A percentile compares a stretch with the other conserved stretches of the same genome.
phyloP scores from a whole-genome alignment of 2,329 filamentous ascomycete species.

The Microdochium nivale region DNA sequence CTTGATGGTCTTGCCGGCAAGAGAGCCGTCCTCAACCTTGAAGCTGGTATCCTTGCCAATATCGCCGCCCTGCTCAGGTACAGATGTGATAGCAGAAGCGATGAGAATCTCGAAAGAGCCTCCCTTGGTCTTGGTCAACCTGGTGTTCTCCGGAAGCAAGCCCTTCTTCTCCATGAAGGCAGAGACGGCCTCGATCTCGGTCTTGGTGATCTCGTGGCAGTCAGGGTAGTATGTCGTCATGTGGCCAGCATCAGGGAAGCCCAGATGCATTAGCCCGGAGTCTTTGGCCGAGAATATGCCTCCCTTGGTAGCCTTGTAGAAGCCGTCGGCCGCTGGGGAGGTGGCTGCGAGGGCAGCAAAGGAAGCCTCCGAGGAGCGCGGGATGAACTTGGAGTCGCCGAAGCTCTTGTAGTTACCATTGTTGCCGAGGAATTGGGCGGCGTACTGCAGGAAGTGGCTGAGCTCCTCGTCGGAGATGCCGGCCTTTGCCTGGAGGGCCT shows the following conservation, averaged over 20 bases:
- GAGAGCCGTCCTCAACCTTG: conserved; percentile 45
- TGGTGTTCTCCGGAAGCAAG: conserved; percentile 67
- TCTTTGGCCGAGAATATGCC: conserved; percentile 63
- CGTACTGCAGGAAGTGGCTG: conserved; percentile 65
- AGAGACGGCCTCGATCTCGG: conserved; percentile 66
- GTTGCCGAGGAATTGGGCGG: conserved; percentile 72
- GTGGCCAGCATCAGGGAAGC: conserved; percentile 66
- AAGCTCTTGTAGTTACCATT: conserved; percentile 82
- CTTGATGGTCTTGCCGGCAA: conserved; percentile 60
- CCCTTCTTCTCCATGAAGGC: conserved; percentile 64
- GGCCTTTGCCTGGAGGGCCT: conserved; percentile 53
- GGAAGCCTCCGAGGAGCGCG: conserved; percentile 55
- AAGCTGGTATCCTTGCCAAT: conserved; percentile 58
- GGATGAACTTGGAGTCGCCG: conserved; percentile 77
- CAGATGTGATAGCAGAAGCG: conserved; percentile 53
- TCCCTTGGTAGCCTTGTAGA: conserved; percentile 60
- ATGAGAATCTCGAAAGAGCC: conserved; percentile 66
- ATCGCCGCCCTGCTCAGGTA: conserved; percentile 58
- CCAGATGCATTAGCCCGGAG: conserved; percentile 62
- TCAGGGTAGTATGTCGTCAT: conserved; percentile 78
- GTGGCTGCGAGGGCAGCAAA: conserved; percentile 57
- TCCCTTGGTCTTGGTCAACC: conserved; percentile 57
- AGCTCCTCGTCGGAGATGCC: conserved; percentile 56
- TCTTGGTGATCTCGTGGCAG: conserved; percentile 63
- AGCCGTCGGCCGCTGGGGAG: conserved; percentile 49